Evolutionary conservation across 768 basidiomycete species (phyloP), one percentile per base, ranked within the genome.

Genomic region (Mrakia blollopis): DNA sequence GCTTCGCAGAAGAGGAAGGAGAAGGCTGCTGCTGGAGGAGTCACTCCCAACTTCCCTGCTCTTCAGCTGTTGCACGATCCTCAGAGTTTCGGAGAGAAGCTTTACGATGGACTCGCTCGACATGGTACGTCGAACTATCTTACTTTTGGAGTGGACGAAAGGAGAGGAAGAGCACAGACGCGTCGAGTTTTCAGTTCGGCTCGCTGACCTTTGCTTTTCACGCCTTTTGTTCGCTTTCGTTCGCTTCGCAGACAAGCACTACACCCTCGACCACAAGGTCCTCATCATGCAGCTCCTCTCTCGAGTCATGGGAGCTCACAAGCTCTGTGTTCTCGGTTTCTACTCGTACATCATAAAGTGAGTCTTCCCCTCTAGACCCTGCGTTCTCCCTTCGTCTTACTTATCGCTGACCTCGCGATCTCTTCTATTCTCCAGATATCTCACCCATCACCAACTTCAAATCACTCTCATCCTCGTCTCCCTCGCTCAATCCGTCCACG

Each of bases 201-300:
- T 44, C 47, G 14, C 39, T 72, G 47, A 14, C 47, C 63, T 23
- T 32, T 25, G 30, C n/a, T 32, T 32, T n/a, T n/a, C n/a, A n/a
- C n/a, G n/a, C n/a, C 44, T 25, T 23, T 32, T 21, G 3, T 2
- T 7, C 70, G 2, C 8, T 32, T 63, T 23, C 23, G 28, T 37
- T 6, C 32, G 0, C 23, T n/a, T n/a, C 32, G 6, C 77, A 86
- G 96, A 98, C 87, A 94, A 93, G 83, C 91, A 91, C n/a, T 94
- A 93, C 82, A 92, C 93, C 44, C 88, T 98, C 76, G 95, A 98
- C 80, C 97, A 98, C 87, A 98, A 97, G 85, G 91, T 99, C 75
- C 87, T 98, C 79, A 87, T 98, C 82, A 96, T 98, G 93, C 94
- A 97, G 82, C 90, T 99, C 70, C 88, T 98, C 63, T 92, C 94